These are phyloP conservation scores for Aspergillus homomorphus DNA, from an alignment of 495 filamentous ascomycete genomes.

Conservation along the genomic window DNA sequence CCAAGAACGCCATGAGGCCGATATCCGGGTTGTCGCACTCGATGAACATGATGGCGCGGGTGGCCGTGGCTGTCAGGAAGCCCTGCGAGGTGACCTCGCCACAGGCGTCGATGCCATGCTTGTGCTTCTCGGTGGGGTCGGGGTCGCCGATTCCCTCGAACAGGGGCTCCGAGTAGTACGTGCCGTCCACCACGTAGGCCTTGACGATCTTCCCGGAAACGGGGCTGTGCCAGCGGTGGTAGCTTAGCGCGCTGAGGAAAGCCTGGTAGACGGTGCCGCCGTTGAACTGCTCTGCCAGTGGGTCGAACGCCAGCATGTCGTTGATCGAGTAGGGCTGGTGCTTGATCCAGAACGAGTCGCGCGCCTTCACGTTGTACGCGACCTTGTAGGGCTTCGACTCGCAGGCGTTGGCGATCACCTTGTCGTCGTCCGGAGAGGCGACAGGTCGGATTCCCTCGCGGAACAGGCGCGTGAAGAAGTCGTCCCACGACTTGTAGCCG, in stretches of 20 bases:
- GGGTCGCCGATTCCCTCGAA: conserved; percentile 42
- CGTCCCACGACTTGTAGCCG: conserved; percentile 69
- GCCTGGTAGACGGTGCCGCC: conserved; percentile 65
- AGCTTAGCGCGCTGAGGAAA: conserved; percentile 60
- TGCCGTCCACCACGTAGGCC: conserved; percentile 56
- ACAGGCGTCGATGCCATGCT: conserved; percentile 40
- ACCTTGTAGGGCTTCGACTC: conserved; percentile 51
- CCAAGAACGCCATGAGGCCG: conserved; percentile 61
- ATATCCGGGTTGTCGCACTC: conserved; percentile 60
- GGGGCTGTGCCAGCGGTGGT: conserved; percentile 70
- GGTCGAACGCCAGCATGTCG: conserved; percentile 60
- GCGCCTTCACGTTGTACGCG: conserved; percentile 24
- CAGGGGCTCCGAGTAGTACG: conserved; percentile 65
- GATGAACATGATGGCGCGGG: conserved; percentile 64
- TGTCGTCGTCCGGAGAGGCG: conserved; percentile 39
- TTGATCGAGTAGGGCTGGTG: conserved; percentile 38
- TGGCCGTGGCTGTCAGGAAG: conserved; percentile 54
- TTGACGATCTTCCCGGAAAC: conserved; percentile 56
- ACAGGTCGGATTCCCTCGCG: conserved; percentile 55
- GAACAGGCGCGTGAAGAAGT: conserved; percentile 69
- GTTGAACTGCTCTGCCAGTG: conserved; percentile 50
- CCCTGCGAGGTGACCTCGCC: conserved; percentile 56
- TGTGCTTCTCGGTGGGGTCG: conserved; percentile 30
- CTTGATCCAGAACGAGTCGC: conserved; percentile 36
- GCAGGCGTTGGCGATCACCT: conserved; percentile 61